Evolutionary conservation across 83 land plant species (phyloP).

Genomic region (Diphasiastrum complanatum): DNA sequence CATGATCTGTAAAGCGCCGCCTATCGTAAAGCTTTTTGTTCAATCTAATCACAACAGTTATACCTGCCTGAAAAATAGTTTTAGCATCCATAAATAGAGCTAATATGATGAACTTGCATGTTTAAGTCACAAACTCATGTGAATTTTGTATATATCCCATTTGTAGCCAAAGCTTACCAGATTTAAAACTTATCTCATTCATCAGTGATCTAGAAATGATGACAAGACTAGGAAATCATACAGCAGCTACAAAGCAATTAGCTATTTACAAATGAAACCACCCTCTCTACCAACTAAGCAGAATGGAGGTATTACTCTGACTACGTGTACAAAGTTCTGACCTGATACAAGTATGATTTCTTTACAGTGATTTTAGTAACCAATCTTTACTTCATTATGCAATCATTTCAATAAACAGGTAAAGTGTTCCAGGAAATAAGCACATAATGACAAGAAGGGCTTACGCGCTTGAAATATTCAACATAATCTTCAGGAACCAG

Average conservation of each 20-base stretch:
- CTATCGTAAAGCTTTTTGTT: conserved; percentile 37
- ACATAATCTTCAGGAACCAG: conserved; percentile 48
- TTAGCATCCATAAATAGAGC: conserved; percentile 1
- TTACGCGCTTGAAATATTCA: conserved; percentile 44
- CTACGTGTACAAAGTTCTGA: no score
- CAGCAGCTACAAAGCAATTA: no score
- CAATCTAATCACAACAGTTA: conserved; percentile 33
- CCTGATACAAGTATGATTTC: no score
- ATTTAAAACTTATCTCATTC: no score
- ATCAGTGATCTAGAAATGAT: no score
- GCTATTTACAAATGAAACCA: no score
- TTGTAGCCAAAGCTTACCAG: no score
- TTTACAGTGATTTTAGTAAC: neutral
- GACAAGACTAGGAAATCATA: no score
- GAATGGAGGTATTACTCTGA: no score
- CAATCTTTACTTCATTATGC: neutral
- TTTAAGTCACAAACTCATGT: conserved; percentile 2
- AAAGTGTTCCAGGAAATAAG: neutral
- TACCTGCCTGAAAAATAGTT: conserved; percentile 27
- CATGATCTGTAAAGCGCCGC: conserved; percentile 42
- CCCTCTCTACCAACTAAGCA: no score
- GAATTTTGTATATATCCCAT: no score
- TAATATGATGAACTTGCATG: conserved; percentile 1
- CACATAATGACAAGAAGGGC: neutral
- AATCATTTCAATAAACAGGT: neutral